Base-by-base conservation (phyloP, 768 basidiomycete genomes). In the Phylloporus scabripes region DNA sequence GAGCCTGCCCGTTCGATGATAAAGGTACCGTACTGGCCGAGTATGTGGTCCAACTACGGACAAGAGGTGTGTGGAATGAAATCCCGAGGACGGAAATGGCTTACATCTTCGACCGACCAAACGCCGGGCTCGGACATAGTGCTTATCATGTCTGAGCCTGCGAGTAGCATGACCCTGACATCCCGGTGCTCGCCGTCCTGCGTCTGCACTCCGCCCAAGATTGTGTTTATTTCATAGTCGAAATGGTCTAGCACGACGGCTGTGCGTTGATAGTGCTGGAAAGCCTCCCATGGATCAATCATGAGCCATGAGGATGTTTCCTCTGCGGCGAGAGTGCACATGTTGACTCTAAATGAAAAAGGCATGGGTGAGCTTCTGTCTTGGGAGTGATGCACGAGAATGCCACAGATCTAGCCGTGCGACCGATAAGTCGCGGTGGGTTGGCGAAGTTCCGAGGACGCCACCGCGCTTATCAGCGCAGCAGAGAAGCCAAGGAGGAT, bases 41-140 rank as follows among this genome's bases (percentile, higher is more conserved):
- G 76, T 66, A 99, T 98, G 71, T 94, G 92, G 60, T 95, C 92
- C 39, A 99, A 78, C 93, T 97, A 65, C 46, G n/a, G 21, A 45
- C 12, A 17, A 31, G 18, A 24, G 14, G 5, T 34, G 52, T 46
- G 23, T 48, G 47, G 45, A 51, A 56, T 49, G 45, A 44, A 41
- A 45, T 40, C 12, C 32, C n/a, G 33, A 50, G 9, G 4, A 45
- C 6, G 42, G 45, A 38, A 42, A 42, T 51, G 38, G 78, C 92
- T 64, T 70, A 95, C 93, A 77, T 99, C 96, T 51, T 81, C 76
- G 60, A 93, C 85, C 48, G 85, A 82, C 96, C 96, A 99, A 32
- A 99, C 95, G 15, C 96, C 95, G 23, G 96, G 96, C 71, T 97
- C 93, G 57, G 89, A 90, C 86, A 99, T 97, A 23, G 93, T 96